Evolutionary conservation across 805 yeast genomes (phyloP), one percentile per base, ranked within the genome.

Genomic region (Candida qinlingensis): DNA sequence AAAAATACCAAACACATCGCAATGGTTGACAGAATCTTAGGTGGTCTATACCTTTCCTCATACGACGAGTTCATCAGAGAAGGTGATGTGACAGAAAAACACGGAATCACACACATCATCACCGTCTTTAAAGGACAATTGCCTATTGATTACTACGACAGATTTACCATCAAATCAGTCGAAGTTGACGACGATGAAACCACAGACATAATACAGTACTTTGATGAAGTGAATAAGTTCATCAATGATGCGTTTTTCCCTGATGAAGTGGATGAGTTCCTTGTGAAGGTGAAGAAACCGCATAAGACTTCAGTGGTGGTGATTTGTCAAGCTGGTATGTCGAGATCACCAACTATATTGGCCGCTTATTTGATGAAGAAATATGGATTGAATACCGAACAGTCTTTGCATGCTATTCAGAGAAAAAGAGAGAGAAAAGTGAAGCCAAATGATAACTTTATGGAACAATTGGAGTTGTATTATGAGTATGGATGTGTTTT

Each of bases 241-340:
- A 85, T 92, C 3, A 85, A 83, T 42, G 59, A 66, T 3, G 89
- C 88, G 0, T 68, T 85, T 19, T 81, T 75, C 55, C 74, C 76
- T 0, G 67, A 67, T 40, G 69, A 69, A 38, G 48, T 56, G 6
- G 65, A 66, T 11, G 67, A 65, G 44, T 46, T 61, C 11, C 48
- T 53, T 13, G 38, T 55, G 7, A 58, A 58, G 11, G 70, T 43
- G 28, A 58, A 42, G 51, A 59, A 52, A 61, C 57, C 47, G 50
- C 79, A 78, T 46, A 59, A 64, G 45, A 74, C 76, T 5, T 70
- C 72, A n/a, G 69, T 77, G 1, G 70, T 81, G 50, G 78, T 85
- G 9, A 88, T 85, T 61, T 87, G 96, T 65, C 87, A 92, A 50
- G 97, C 96, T 30, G 99, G 99, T 1, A 87, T 88, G 30, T 89